These are phyloP conservation scores for Datisca glomerata DNA, from an alignment of 306 rosid genomes.

Conservation along the genomic window DNA sequence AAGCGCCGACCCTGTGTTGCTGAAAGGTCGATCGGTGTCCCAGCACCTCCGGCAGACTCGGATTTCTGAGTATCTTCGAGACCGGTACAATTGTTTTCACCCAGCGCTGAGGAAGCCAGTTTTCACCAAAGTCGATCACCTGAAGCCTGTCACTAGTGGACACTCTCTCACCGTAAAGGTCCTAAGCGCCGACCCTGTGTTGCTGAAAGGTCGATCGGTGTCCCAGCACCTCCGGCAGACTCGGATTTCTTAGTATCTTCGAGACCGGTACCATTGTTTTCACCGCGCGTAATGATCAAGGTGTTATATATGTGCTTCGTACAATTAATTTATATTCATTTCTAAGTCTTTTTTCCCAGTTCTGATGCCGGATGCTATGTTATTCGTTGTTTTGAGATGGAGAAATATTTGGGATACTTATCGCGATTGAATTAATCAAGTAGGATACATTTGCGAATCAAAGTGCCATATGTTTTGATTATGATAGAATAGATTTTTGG, in stretches of 20 bases:
- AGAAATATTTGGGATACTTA: too few relatives aligned
- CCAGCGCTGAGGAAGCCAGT: conserved; percentile 57
- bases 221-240: conserved; percentile 38
- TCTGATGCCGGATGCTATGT: background rate
- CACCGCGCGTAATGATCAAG: conserved; percentile 78
- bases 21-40: conserved; percentile 16
- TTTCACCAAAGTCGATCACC: conserved; percentile 51
- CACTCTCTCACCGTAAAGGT: conserved; percentile 72
- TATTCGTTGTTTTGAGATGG: too few relatives aligned
- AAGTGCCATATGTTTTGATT: background rate
- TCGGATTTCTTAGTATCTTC: conserved; percentile 47
- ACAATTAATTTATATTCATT: too few relatives aligned
- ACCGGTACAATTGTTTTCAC: conserved; percentile 46
- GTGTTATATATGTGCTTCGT: conserved; percentile 14
- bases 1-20: conserved; percentile 24
- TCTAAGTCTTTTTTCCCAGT: background rate
- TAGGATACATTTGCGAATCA: background rate
- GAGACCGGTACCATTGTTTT: conserved; percentile 53
- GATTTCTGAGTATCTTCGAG: conserved; percentile 53
- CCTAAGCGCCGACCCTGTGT: conserved; percentile 26
- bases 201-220: conserved; percentile 14
- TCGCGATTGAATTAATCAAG: too few relatives aligned
- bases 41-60: conserved; percentile 40
- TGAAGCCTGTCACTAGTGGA: conserved; percentile 59
- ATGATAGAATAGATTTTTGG: too few relatives aligned